phyloP scores from a whole-genome alignment of 2,329 filamentous ascomycete species.

The Claviceps lovelessii region DNA sequence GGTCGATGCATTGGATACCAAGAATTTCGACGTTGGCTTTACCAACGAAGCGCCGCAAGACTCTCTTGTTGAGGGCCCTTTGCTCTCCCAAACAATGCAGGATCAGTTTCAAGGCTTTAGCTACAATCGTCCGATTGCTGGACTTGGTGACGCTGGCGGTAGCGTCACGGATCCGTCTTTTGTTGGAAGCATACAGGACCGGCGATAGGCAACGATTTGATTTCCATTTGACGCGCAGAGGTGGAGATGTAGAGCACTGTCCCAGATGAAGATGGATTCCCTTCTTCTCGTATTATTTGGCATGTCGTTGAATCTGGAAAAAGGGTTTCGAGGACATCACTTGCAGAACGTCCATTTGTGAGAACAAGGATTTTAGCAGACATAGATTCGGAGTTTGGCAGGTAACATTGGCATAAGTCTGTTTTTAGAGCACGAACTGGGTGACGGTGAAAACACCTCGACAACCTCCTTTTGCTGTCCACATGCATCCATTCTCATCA shows the following conservation, averaged over 20 bases:
- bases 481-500: not conserved
- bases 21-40: constrained; percentile 87
- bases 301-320: not conserved
- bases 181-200: constrained; percentile 45
- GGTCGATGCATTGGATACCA: constrained; percentile 79
- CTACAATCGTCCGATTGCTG: constrained; percentile 90
- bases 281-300: not conserved
- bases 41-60: constrained; percentile 80
- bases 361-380: not conserved
- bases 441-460: not conserved
- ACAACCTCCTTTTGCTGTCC: not conserved
- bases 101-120: constrained; percentile 93
- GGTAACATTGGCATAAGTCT: constrained; percentile 4
- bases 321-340: not conserved
- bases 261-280: not conserved
- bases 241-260: not conserved
- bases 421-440: constrained; percentile 1
- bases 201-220: constrained; percentile 14
- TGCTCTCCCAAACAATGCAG: constrained; percentile 90
- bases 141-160: constrained; percentile 81
- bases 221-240: not conserved
- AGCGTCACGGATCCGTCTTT: constrained; percentile 79
- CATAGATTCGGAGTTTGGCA: constrained; percentile 9
- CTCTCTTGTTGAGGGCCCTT: constrained; percentile 80
- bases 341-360: constrained; percentile 1